Evolutionary conservation across 2,329 filamentous ascomycete genomes (phyloP).

Genomic region (Amylocarpus encephaloides): DNA sequence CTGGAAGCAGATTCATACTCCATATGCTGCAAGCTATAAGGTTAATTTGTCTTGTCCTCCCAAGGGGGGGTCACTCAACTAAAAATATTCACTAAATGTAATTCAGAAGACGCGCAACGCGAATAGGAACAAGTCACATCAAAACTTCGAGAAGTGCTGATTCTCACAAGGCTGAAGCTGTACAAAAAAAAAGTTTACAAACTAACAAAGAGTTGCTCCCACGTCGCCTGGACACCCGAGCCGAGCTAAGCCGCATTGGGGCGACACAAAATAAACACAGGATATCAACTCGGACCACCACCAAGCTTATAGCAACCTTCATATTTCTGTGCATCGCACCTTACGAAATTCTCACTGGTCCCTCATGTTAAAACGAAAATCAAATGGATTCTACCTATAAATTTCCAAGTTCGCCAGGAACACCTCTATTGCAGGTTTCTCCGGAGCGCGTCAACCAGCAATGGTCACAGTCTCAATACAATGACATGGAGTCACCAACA

Average conservation of each 20-base stretch:
- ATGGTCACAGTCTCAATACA: conserved; percentile 21
- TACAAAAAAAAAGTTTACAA: neutral
- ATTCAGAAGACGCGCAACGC: no score
- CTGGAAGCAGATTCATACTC: no score
- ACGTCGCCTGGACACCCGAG: neutral
- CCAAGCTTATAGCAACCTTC: neutral
- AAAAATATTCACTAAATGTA: no score
- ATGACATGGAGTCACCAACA: conserved; percentile 18
- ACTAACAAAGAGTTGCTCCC: neutral
- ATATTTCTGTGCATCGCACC: neutral
- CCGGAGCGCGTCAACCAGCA: conserved; percentile 57
- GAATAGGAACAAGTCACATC: no score
- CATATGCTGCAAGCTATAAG: no score
- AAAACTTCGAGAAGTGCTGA: no score
- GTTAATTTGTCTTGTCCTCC: no score
- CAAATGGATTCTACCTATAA: conserved; percentile 41
- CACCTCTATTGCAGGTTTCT: conserved; percentile 54
- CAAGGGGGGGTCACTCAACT: no score
- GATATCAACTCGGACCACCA: neutral
- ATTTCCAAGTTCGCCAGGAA: conserved; percentile 48
- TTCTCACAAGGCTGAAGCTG: neutral
- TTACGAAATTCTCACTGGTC: neutral
- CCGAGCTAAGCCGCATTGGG: neutral
- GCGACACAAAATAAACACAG: neutral
- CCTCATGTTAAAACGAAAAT: neutral